Base-by-base conservation (phyloP, 1,284 basidiomycete species). In the Vanrija humicola region DNA sequence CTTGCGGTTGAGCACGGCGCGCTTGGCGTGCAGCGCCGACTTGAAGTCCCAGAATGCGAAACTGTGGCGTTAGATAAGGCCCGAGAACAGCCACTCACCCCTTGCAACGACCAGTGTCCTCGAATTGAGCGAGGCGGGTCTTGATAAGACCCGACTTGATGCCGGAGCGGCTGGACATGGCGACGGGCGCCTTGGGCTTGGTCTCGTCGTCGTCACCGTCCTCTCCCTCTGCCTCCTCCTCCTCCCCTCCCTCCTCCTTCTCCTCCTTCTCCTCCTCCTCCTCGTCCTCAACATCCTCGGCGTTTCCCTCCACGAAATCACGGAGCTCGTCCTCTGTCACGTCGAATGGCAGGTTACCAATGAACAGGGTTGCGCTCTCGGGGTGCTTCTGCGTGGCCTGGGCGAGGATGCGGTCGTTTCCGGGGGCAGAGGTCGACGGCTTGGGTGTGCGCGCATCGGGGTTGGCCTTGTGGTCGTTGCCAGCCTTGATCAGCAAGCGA, bases 1-100 rank as follows among this genome's bases (percentile, higher is more conserved):
- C 68, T 85, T 84, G 43, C 86, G 81, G 69, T 97, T 92, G 62
- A 87, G 81, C 34, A 98, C 83, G 1, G 86, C 87, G 1, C 84
- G 80, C 0, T 91, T 96, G 10, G 95, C 92, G 58, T 88, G 81
- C 55, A 88, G 85, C 1, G 82, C 80, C 15, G 82, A 84, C 52
- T 84, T 82, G 74, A 98, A 98, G 75, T 98, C 96, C 55, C 96
- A 82, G 73, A 98, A 98, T 0, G 90, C 93, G 78, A 92, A 98
- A 19, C 93, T 96, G 69, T 5, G 23, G 26, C 25, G 43, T 53
- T 21, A 48, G 48, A 34, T 44, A 38, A 47, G 49, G 56, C 48
- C 15, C 6, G 19, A 9, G 26, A 16, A 14, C 12, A 25, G 5
- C 45, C 23, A 75, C 82, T 62, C 70, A 96, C 89, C 95, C 95